Conservation (phyloP, 257 asterid genomes). For the Solanum dulcamara region DNA sequence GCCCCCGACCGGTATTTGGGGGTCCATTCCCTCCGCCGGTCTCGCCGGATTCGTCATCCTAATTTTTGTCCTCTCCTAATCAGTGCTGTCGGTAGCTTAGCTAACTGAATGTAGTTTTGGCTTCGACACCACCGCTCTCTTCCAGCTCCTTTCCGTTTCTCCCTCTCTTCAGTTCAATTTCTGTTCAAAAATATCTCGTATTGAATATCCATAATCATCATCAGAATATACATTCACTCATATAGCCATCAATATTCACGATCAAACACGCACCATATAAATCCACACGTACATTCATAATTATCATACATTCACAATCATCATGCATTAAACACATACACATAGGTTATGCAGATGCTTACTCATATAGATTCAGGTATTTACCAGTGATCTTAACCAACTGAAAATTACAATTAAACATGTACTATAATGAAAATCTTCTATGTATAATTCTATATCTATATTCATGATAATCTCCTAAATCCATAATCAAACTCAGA, state of each 20-base stretch:
- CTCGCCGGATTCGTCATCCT: background rate
- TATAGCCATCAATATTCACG: no score
- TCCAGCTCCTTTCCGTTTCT: background rate
- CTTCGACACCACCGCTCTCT: slow-evolving; percentile 1
- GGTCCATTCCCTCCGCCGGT: background rate
- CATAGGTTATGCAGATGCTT: background rate
- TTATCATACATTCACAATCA: background rate
- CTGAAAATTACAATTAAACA: background rate
- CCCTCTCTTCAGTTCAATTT: background rate
- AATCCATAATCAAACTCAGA: background rate
- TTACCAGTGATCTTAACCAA: background rate
- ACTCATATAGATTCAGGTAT: background rate
- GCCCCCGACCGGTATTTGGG: background rate
- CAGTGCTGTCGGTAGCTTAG: slow-evolving; percentile 1
- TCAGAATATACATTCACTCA: background rate
- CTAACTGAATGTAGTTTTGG: background rate
- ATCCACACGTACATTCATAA: background rate
- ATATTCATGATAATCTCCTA: background rate
- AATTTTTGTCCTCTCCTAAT: background rate
- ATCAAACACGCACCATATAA: background rate
- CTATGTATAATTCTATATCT: background rate
- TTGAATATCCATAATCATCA: background rate
- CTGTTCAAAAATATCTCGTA: background rate
- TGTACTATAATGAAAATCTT: background rate
- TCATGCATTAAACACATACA: background rate